Evolutionary conservation across 768 basidiomycete species (phyloP).

Genomic region (Lactarius hatsudake): DNA sequence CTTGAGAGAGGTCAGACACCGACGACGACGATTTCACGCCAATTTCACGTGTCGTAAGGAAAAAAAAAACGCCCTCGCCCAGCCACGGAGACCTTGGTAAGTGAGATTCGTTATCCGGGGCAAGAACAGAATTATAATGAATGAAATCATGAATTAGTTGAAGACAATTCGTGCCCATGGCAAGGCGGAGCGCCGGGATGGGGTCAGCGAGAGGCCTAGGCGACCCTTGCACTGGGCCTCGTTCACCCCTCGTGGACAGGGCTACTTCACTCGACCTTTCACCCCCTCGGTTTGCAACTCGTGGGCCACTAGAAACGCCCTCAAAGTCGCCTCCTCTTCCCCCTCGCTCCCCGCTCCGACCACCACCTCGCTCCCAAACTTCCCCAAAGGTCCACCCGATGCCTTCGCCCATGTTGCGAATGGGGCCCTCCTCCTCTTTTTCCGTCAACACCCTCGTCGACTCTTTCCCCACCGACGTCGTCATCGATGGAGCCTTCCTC

Average conservation of each 20-base stretch:
- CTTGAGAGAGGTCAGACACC: background rate
- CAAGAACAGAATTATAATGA: background rate
- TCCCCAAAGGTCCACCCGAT: constrained; percentile 23
- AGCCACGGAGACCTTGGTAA: background rate
- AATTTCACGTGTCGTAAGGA: background rate
- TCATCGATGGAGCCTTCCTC: constrained; percentile 28
- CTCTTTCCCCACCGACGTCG: background rate
- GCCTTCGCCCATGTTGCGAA: constrained; percentile 29
- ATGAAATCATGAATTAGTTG: background rate
- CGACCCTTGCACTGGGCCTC: constrained; percentile 31
- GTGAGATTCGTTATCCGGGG: background rate
- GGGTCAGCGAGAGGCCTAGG: constrained; percentile 7
- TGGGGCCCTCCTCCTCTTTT: constrained; percentile 33
- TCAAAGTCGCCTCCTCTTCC: constrained; percentile 32
- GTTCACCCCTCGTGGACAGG: constrained; percentile 36
- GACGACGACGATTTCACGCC: background rate
- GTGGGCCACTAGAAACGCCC: constrained; percentile 20
- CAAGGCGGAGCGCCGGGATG: constrained; percentile 19
- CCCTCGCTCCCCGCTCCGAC: constrained; percentile 34
- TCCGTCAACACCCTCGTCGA: constrained; percentile 27
- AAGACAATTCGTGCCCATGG: background rate
- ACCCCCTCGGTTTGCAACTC: constrained; percentile 22
- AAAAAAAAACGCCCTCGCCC: too few species aligned
- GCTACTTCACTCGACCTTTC: constrained; percentile 24
- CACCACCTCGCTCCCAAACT: constrained; percentile 25